Conservation (phyloP, 1,284 basidiomycete species). For the Mycocalia duriaeana region DNA sequence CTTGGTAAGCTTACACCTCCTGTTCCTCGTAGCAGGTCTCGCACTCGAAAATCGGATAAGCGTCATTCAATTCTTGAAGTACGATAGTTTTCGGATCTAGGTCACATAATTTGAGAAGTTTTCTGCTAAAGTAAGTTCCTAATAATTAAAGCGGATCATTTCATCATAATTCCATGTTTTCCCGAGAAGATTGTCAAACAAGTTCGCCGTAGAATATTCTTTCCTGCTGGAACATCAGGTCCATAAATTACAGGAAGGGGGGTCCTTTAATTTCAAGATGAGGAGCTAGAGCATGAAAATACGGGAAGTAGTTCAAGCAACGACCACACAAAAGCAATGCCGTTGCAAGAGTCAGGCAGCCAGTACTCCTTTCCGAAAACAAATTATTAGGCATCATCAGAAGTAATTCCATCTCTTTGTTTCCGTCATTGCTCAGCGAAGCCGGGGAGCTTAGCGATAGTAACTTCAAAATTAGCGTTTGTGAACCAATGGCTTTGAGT, state of each 20-base stretch:
- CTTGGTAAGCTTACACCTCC: conserved; percentile 3
- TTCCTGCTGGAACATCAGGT: background rate
- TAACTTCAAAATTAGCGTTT: background rate
- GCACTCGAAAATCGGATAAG: conserved; percentile 12
- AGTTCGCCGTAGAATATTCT: too few species aligned
- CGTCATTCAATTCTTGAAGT: conserved; percentile 6
- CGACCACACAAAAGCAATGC: conserved; percentile 1
- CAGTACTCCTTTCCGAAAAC: background rate
- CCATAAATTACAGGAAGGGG: too few species aligned
- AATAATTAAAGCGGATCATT: conserved; percentile 1
- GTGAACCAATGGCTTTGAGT: background rate
- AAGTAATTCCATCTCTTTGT: background rate
- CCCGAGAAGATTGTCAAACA: background rate
- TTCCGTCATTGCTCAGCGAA: background rate
- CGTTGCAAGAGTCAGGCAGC: conserved; percentile 1
- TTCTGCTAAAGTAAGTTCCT: background rate
- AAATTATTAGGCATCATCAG: background rate
- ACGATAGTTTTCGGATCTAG: conserved; percentile 8
- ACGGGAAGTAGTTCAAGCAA: background rate
- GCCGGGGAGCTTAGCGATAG: background rate
- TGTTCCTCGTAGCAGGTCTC: conserved; percentile 1
- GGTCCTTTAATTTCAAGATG: too few species aligned
- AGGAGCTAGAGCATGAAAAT: background rate
- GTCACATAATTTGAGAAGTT: conserved; percentile 6
- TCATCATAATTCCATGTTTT: background rate